Conservation (phyloP, 345 rosid species). For the Pelargonium nanum region DNA sequence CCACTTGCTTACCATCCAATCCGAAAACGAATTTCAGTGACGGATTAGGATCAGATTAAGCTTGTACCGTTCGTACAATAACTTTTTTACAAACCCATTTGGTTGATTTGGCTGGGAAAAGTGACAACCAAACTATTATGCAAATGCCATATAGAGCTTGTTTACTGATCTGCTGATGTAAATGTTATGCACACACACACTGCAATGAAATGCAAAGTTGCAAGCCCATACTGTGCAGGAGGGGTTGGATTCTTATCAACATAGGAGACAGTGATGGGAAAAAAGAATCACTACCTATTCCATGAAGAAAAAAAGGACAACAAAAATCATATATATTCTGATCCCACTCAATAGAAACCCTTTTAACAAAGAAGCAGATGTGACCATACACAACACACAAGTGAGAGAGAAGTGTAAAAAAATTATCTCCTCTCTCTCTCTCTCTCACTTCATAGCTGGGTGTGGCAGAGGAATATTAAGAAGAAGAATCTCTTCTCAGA, state of each 20-base stretch:
- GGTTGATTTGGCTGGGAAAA: neutral
- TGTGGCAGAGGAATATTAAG: conserved; percentile 27
- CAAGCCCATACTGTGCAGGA: conserved; percentile 2
- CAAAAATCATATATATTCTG: conserved; percentile 28
- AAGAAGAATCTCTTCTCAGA: conserved; percentile 27
- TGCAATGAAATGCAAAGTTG: neutral
- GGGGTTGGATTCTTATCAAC: conserved; percentile 38
- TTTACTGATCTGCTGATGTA: neutral
- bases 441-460: neutral
- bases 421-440: conserved; percentile 8
- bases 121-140: neutral
- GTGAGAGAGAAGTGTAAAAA: neutral
- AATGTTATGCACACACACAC: neutral
- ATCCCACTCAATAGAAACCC: conserved; percentile 21
- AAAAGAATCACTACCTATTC: conserved; percentile 20
- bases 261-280: conserved; percentile 24
- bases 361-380: conserved; percentile 26
- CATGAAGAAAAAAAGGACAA: conserved; percentile 5
- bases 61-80: neutral
- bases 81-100: neutral
- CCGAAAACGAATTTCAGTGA: neutral
- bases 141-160: neutral
- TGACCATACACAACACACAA: conserved; percentile 28
- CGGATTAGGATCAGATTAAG: neutral
- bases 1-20: neutral